Evolutionary conservation across 345 rosid genomes (phyloP).

Genomic region (Triadica sebifera): DNA sequence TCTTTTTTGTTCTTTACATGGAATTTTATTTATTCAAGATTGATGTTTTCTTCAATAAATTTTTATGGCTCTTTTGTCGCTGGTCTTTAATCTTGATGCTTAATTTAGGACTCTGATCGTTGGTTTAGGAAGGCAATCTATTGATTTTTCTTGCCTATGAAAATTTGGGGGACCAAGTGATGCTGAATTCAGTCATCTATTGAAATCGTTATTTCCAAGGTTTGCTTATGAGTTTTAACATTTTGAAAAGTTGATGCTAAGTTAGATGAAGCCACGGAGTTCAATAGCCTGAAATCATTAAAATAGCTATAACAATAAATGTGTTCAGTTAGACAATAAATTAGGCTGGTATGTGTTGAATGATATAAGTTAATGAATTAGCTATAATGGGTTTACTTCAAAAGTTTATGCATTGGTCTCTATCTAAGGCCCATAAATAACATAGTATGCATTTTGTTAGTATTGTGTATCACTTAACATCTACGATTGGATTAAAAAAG

Average conservation of each 20-base stretch:
- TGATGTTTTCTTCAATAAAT: background rate
- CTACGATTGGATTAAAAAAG: no score
- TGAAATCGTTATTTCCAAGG: background rate
- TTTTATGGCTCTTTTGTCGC: background rate
- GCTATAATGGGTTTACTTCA: background rate
- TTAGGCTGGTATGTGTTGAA: background rate
- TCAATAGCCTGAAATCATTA: background rate
- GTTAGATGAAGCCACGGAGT: background rate
- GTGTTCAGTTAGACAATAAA: background rate
- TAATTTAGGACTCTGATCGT: background rate
- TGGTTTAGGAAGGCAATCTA: background rate
- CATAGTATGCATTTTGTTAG: no score
- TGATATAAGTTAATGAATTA: background rate
- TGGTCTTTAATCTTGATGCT: background rate
- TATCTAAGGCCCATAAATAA: background rate
- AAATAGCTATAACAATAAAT: background rate
- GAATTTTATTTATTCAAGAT: slow-evolving; percentile 1
- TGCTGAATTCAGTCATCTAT: background rate
- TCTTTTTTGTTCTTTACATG: background rate
- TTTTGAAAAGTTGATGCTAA: background rate
- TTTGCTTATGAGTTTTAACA: background rate
- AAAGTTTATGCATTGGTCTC: background rate
- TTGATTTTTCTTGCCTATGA: background rate
- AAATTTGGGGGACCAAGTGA: background rate
- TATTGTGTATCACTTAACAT: no score